Percentiles rank a stretch among this genome's conserved stretches.
phyloP scores from a whole-genome alignment of 2,329 filamentous ascomycete species.

The Nemania sp. region DNA sequence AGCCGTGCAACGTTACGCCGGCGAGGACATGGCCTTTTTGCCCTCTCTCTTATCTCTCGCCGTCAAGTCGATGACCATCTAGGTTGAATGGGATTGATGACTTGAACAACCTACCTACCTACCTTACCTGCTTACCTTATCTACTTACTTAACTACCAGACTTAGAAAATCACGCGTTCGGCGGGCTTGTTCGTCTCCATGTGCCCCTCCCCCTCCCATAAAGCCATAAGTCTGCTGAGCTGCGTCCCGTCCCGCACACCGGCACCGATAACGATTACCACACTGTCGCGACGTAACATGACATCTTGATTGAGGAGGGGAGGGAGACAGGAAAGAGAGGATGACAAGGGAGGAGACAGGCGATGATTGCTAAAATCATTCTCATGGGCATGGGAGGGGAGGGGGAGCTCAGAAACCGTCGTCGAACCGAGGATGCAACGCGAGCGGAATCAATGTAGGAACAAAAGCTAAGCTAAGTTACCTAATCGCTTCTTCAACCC shows the following conservation, averaged over 20 bases:
- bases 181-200: not conserved
- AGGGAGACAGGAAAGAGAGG: too few species aligned
- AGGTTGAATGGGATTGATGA: too few species aligned
- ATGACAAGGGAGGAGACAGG: too few species aligned
- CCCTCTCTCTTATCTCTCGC: not conserved
- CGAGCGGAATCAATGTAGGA: not conserved
- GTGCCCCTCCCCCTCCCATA: not conserved
- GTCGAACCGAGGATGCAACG: not conserved
- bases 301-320: not conserved
- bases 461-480: too few species aligned
- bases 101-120: not conserved
- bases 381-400: too few species aligned
- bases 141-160: too few species aligned
- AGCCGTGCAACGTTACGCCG: slow-evolving; percentile 26
- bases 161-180: too few species aligned
- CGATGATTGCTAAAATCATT: too few species aligned
- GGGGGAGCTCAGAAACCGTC: not conserved
- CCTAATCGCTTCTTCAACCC: too few species aligned
- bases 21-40: not conserved
- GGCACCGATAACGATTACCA: not conserved
- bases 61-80: not conserved
- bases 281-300: not conserved
- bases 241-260: not conserved
- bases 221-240: not conserved
- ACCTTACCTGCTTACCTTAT: too few species aligned